Percentiles rank a stretch among this genome's conserved stretches.
These are phyloP conservation scores for Hyphopichia khmerensis DNA, from an alignment of 1,139 yeast species.

Conservation along the genomic window DNA sequence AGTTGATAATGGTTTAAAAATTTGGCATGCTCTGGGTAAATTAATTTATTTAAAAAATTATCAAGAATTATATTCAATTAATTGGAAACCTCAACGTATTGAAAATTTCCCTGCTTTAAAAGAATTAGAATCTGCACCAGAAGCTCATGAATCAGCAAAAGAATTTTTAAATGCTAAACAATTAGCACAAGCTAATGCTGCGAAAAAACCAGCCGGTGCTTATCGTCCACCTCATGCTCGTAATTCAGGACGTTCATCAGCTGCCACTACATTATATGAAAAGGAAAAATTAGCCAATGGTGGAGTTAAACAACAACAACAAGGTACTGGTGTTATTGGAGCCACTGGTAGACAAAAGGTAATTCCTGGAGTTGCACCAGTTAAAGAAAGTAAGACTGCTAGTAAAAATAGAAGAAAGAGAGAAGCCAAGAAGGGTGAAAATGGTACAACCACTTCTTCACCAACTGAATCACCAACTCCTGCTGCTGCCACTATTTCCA, in stretches of 20 bases:
- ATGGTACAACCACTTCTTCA: constrained; percentile 9
- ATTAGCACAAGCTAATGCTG: constrained; percentile 36
- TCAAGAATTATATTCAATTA: constrained; percentile 74
- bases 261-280: constrained; percentile 54
- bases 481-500: constrained; percentile 7
- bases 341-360: constrained; percentile 29
- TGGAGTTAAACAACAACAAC: neutral
- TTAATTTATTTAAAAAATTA: constrained; percentile 76
- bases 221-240: constrained; percentile 97
- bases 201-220: constrained; percentile 72
- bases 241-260: constrained; percentile 35
- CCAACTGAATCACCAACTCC: constrained; percentile 11
- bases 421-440: constrained; percentile 54
- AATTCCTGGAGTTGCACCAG: constrained; percentile 42
- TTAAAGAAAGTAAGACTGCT: constrained; percentile 61
- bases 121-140: constrained; percentile 57
- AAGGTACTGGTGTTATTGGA: constrained; percentile 15
- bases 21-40: constrained; percentile 91
- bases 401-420: constrained; percentile 79
- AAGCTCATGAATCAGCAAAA: constrained; percentile 65
- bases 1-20: constrained; percentile 91
- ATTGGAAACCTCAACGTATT: constrained; percentile 82
- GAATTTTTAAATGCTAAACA: constrained; percentile 51
- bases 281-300: constrained; percentile 40
- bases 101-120: constrained; percentile 59